phyloP scores from a whole-genome alignment of 805 yeast genomes.

The Zygosaccharomyces gambellarensis region DNA sequence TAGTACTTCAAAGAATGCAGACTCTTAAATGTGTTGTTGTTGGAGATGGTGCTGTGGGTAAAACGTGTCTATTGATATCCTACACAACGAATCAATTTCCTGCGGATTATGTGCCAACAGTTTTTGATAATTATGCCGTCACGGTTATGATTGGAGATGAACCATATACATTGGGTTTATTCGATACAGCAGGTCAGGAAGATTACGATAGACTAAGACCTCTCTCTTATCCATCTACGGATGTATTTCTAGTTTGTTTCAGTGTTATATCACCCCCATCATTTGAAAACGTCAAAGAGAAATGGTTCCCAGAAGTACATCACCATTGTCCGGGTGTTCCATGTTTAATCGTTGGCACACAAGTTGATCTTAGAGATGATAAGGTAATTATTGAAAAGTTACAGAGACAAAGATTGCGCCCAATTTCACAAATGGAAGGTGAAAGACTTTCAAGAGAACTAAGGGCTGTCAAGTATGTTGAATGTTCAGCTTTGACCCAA shows the following conservation, averaged over 20 bases:
- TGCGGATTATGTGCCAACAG: slow-evolving; percentile 98
- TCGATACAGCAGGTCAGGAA: slow-evolving; percentile 99
- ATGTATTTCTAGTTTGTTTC: slow-evolving; percentile 92
- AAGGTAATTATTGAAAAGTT: slow-evolving; percentile 85
- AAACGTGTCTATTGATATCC: slow-evolving; percentile 91
- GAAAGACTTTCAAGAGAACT: slow-evolving; percentile 89
- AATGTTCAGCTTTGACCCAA: slow-evolving; percentile 96
- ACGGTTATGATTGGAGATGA: slow-evolving; percentile 96
- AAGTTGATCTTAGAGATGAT: slow-evolving; percentile 90
- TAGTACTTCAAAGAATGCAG: slow-evolving; percentile 34
- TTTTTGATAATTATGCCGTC: slow-evolving; percentile 90
- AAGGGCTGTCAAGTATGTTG: slow-evolving; percentile 94
- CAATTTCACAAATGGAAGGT: slow-evolving; percentile 82
- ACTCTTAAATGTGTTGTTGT: slow-evolving; percentile 92
- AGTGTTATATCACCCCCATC: slow-evolving; percentile 96
- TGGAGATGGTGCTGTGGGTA: slow-evolving; percentile 99
- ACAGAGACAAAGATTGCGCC: slow-evolving; percentile 83
- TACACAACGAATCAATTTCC: slow-evolving; percentile 97
- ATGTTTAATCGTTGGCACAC: slow-evolving; percentile 94
- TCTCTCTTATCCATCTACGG: slow-evolving; percentile 93
- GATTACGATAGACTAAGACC: slow-evolving; percentile 98
- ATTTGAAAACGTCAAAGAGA: slow-evolving; percentile 94
- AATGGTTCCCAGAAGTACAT: slow-evolving; percentile 98
- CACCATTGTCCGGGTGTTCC: slow-evolving; percentile 99
- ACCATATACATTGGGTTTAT: slow-evolving; percentile 94